Conservation (phyloP, 1,139 yeast species). For the Protomyces inouyei region DNA sequence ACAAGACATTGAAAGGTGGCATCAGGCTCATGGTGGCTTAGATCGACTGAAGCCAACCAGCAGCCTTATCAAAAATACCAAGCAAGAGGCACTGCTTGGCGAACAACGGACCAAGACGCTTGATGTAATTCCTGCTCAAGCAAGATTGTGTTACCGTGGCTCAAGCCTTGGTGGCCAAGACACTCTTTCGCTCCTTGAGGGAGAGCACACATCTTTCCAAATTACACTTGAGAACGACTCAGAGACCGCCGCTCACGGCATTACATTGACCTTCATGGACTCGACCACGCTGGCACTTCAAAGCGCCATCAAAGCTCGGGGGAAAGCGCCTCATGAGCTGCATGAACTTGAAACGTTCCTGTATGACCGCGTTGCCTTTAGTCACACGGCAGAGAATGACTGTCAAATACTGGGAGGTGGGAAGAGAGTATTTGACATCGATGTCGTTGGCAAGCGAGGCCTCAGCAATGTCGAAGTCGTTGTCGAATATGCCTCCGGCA, state of each 20-base stretch:
- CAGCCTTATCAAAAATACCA: not conserved
- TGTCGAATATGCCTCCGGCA: constrained; percentile 56
- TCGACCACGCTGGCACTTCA: constrained; percentile 65
- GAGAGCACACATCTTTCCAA: constrained; percentile 55
- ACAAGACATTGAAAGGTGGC: constrained; percentile 37
- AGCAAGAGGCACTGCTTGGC: constrained; percentile 8
- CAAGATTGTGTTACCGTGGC: constrained; percentile 12
- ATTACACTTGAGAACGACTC: constrained; percentile 58
- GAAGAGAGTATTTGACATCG: constrained; percentile 47
- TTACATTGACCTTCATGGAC: constrained; percentile 64
- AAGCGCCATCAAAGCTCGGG: constrained; percentile 39
- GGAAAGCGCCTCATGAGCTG: constrained; percentile 52
- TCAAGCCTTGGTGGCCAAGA: constrained; percentile 41
- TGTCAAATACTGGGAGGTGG: constrained; percentile 32
- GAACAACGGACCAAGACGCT: not conserved
- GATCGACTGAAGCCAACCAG: constrained; percentile 27
- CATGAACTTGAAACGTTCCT: constrained; percentile 73
- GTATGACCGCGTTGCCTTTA: constrained; percentile 55
- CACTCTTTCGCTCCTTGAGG: constrained; percentile 76
- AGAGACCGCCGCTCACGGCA: constrained; percentile 50
- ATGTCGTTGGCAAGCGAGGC: constrained; percentile 67
- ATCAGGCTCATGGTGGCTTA: constrained; percentile 22
- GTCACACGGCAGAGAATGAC: constrained; percentile 29
- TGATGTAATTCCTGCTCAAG: constrained; percentile 27
- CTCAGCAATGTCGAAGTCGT: constrained; percentile 62